Evolutionary conservation across 345 rosid species (phyloP).

Genomic region (Acer negundo): DNA sequence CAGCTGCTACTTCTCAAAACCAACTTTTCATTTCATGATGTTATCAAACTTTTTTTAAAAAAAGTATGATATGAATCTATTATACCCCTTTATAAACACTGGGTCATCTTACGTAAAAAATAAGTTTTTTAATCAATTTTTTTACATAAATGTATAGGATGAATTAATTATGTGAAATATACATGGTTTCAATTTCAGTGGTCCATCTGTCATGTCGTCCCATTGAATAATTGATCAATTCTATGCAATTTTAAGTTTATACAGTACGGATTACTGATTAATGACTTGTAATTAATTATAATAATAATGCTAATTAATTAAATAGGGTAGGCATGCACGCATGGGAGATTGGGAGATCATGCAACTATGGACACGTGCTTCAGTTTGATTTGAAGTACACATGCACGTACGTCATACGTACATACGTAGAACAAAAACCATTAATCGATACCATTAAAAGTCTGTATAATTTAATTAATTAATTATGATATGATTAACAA

Average conservation of each 20-base stretch:
- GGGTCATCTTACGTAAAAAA: neutral
- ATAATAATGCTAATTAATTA: neutral
- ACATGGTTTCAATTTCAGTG: neutral
- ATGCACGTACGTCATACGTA: conserved; percentile 32
- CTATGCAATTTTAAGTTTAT: no score
- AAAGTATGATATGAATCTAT: no score
- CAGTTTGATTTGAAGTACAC: conserved; percentile 29
- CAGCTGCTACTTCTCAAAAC: conserved; percentile 16
- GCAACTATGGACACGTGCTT: conserved; percentile 25
- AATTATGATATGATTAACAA: neutral
- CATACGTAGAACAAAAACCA: neutral
- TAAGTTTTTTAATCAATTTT: no score
- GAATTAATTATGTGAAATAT: no score
- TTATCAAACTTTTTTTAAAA: neutral
- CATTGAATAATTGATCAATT: neutral
- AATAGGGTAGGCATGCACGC: neutral
- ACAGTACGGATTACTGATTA: no score
- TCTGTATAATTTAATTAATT: neutral
- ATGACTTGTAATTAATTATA: no score
- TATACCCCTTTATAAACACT: neutral
- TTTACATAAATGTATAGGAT: no score
- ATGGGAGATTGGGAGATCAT: conserved; percentile 2
- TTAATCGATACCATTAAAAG: neutral
- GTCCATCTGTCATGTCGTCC: conserved; percentile 17
- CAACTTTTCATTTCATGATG: neutral